Evolutionary conservation across 306 rosid species (phyloP).

Genomic region (Fragaria vesca): DNA sequence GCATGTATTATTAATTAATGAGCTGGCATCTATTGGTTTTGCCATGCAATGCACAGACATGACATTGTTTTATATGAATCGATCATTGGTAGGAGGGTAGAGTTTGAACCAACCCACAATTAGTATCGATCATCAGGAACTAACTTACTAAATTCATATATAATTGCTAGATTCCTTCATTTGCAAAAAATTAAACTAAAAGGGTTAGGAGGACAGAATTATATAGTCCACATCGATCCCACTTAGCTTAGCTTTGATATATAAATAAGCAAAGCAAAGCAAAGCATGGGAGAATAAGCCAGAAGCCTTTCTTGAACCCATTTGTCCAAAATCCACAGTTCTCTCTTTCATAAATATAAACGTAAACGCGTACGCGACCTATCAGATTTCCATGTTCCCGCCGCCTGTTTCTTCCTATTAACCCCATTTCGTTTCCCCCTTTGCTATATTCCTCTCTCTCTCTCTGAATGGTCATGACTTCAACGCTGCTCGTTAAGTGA

Average conservation of each 20-base stretch:
- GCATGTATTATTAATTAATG: neutral
- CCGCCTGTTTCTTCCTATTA: conserved; percentile 27
- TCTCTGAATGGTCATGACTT: conserved; percentile 2
- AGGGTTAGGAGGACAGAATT: neutral
- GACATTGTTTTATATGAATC: neutral
- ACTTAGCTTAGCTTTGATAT: neutral
- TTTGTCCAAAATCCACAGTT: neutral
- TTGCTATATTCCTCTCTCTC: neutral
- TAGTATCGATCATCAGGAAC: neutral
- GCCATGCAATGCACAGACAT: conserved; percentile 13
- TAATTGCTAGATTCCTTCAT: neutral
- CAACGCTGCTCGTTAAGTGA: neutral
- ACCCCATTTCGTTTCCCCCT: neutral
- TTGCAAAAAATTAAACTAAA: neutral
- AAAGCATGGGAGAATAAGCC: neutral
- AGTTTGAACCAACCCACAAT: neutral
- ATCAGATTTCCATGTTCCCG: conserved; percentile 23
- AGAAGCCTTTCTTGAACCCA: neutral
- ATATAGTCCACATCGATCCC: neutral
- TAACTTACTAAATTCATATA: neutral
- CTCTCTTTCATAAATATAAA: neutral
- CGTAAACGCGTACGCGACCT: conserved; percentile 17
- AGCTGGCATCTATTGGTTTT: conserved; percentile 1
- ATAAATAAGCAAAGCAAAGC: neutral
- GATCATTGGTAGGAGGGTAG: neutral